Base-by-base conservation (phyloP, 2,329 filamentous ascomycete species). In the Colletotrichum camelliae region DNA sequence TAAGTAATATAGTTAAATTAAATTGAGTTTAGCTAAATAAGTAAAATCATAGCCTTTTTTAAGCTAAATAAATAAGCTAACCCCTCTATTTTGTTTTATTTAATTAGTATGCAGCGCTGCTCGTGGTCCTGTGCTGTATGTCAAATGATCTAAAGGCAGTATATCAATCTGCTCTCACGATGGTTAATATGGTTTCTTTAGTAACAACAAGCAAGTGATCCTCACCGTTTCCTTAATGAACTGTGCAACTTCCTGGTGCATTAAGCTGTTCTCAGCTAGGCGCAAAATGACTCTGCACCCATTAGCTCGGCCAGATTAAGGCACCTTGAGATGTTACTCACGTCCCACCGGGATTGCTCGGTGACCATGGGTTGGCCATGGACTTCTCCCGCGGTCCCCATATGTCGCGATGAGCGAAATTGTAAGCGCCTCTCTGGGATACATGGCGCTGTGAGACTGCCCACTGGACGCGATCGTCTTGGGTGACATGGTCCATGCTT, bases 111-210 rank as follows among this genome's bases (percentile, higher is more conserved):
- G n/a, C n/a, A n/a, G n/a, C n/a, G n/a, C n/a, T n/a, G n/a, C n/a
- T 7, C 78, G 78, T 3, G 82, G 80, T 2, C 81, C 81, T 3
- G 72, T 79, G 55, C 81, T 79, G 67, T 82, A 83, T 5, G 80
- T 81, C 10, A 84, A 78, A 61, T 81, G 79, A 18, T 72, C 39
- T 27, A 69, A 52, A 8, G 79, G 78, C 18, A 78, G 74, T 29
- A 81, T 57, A 15, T 43, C 21, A 4, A 73, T 24, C 77, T 78
- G 21, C 29, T 7, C n/a, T 13, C 12, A 9, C 16, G 15, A 18
- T 15, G n/a, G 15, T 72, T 29, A 72, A 16, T 4, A 7, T 21
- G 10, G 21, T 48, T 21, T 10, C 21, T 21, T 15, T 18, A 8
- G 24, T 6, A 33, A 15, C 29, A 24, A 24, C 21, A 4, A 48